Percentiles rank a stretch among this genome's conserved stretches.
Evolutionary conservation across 2,329 filamentous ascomycete species (phyloP).

Genomic region (Colletotrichum sp.): DNA sequence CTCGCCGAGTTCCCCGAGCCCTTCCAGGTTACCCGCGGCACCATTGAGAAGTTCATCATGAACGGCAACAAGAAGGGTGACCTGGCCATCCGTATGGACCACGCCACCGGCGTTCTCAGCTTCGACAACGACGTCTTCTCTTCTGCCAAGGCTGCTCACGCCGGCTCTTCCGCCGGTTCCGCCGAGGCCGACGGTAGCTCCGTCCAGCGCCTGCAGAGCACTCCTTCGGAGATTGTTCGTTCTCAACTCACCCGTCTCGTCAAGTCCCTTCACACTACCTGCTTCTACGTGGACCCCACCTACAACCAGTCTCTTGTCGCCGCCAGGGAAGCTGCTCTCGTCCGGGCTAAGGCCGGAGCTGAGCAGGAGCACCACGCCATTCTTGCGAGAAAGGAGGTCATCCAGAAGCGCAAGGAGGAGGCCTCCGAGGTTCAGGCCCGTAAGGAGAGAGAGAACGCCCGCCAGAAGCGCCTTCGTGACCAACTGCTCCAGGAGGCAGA

Average conservation of each 20-base stretch:
- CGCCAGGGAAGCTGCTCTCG: conserved; percentile 80
- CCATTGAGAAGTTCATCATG: conserved; percentile 99
- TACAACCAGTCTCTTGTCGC: conserved; percentile 84
- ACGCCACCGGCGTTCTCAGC: conserved; percentile 91
- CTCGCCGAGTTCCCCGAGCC: conserved; percentile 96
- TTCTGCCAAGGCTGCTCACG: conserved; percentile 88
- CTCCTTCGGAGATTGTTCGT: conserved; percentile 95
- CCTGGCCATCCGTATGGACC: conserved; percentile 92
- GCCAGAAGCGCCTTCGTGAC: conserved; percentile 83
- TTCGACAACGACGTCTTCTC: conserved; percentile 99
- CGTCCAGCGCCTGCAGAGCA: conserved; percentile 95
- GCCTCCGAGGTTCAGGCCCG: conserved; percentile 87
- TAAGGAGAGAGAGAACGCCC: conserved; percentile 91
- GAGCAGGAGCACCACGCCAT: conserved; percentile 89
- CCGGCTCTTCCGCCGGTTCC: conserved; percentile 83
- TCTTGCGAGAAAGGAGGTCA: conserved; percentile 85
- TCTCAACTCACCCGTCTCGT: conserved; percentile 91
- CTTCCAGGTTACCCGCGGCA: conserved; percentile 88
- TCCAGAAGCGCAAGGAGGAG: conserved; percentile 96
- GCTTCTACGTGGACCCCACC: conserved; percentile 91
- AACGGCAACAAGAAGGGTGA: conserved; percentile 99
- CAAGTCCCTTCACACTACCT: conserved; percentile 89
- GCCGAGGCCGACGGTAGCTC: conserved; percentile 84
- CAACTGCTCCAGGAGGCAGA: conserved; percentile 91
- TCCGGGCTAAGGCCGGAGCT: conserved; percentile 84